These are phyloP conservation scores for Ophiocordyceps camponoti-floridani DNA, from an alignment of 2,329 filamentous ascomycete genomes.

Conservation along the genomic window DNA sequence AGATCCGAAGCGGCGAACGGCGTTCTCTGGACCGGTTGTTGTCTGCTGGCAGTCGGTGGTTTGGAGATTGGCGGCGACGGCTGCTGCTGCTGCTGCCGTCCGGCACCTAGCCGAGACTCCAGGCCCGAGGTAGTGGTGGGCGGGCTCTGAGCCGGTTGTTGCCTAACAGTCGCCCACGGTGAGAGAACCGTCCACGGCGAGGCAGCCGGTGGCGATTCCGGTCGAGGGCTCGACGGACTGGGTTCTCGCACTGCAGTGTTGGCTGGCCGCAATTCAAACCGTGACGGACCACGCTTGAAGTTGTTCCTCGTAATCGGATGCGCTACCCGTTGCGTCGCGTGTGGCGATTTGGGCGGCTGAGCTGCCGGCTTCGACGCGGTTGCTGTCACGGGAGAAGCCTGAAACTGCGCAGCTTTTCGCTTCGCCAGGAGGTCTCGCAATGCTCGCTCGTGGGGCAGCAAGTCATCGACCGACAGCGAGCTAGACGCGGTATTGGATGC, in stretches of 20 bases:
- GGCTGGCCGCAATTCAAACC: neutral
- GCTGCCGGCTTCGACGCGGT: conserved; percentile 1
- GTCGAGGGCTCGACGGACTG: conserved; percentile 10
- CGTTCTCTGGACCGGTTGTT: too few species aligned
- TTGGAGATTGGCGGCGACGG: too few species aligned
- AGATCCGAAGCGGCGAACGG: too few species aligned
- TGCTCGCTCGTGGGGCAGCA: conserved; percentile 20
- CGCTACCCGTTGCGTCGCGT: neutral
- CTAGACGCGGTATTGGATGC: neutral
- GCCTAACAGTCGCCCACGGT: too few species aligned
- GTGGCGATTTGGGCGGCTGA: neutral
- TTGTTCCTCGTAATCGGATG: conserved; percentile 1
- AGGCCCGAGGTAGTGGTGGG: neutral
- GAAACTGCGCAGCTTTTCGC: neutral
- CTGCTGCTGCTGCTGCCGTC: too few species aligned
- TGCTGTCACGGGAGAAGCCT: neutral
- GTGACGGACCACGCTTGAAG: neutral
- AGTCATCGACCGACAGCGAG: conserved; percentile 4
- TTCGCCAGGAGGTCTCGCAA: conserved; percentile 13
- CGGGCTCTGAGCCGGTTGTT: neutral
- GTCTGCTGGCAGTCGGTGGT: too few species aligned
- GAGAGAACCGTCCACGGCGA: conserved; percentile 9
- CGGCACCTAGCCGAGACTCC: too few species aligned
- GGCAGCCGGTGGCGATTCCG: conserved; percentile 9
- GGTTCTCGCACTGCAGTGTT: conserved; percentile 15